Evolutionary conservation across 352 stramenopile species (phyloP).

Genomic region (Globisporangium polare): DNA sequence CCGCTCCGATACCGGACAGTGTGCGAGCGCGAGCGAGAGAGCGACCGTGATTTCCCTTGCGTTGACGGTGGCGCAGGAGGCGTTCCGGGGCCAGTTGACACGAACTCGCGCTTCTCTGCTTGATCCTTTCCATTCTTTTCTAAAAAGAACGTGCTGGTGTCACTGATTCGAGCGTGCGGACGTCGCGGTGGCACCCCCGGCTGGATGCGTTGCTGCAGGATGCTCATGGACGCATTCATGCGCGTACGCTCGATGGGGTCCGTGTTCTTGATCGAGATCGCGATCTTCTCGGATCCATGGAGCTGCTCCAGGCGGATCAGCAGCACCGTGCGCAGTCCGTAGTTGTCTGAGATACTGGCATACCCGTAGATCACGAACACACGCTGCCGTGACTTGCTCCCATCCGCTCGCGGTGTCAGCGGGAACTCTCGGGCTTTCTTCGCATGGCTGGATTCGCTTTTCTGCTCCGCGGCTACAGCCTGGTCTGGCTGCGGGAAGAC

Average conservation of each 20-base stretch:
- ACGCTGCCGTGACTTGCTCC: conserved; percentile 8
- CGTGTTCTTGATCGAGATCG: conserved; percentile 63
- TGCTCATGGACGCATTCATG: conserved; percentile 44
- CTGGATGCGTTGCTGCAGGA: conserved; percentile 65
- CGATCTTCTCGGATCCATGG: conserved; percentile 61
- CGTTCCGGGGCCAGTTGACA: background rate
- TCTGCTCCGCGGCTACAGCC: background rate
- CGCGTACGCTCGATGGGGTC: conserved; percentile 47
- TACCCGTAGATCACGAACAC: conserved; percentile 59
- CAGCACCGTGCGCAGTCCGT: conserved; percentile 41
- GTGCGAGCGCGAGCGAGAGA: conserved; percentile 41
- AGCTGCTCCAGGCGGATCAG: conserved; percentile 66
- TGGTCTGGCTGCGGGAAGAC: conserved; percentile 30
- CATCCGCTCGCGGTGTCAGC: conserved; percentile 12
- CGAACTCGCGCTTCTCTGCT: conserved; percentile 17
- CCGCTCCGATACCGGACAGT: conserved; percentile 65
- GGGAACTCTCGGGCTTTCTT: conserved; percentile 1
- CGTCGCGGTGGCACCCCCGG: conserved; percentile 36
- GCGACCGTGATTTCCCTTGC: background rate
- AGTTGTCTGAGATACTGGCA: conserved; percentile 41
- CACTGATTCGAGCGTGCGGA: conserved; percentile 30
- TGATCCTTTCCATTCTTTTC: conserved; percentile 41
- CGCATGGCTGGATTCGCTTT: conserved; percentile 2
- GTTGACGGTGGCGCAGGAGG: background rate
- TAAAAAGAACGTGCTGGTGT: conserved; percentile 53